Conservation (phyloP, 495 filamentous ascomycete species). For the Xylaria curta region DNA sequence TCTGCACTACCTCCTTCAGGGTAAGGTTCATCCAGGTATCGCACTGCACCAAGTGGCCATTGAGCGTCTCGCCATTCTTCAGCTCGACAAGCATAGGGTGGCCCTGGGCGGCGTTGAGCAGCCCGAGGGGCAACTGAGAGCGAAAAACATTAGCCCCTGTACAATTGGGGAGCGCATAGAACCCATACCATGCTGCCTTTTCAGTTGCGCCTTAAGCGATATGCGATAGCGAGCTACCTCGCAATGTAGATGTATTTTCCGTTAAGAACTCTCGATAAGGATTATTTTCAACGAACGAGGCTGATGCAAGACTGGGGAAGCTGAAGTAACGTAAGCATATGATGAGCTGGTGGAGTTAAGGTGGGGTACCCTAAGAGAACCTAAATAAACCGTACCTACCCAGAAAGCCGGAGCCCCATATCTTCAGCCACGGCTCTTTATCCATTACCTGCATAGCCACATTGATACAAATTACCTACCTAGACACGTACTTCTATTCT, state of each 20-base stretch:
- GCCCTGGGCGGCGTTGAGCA: conserved; percentile 94
- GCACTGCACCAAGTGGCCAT: conserved; percentile 93
- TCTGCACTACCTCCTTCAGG: conserved; percentile 96
- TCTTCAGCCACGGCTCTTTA: background rate
- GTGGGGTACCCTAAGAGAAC: background rate
- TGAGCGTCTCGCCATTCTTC: conserved; percentile 97
- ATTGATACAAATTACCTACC: too few species aligned
- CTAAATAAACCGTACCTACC: background rate
- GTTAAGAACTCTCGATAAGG: background rate
- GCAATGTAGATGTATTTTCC: conserved; percentile 14
- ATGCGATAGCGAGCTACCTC: conserved; percentile 10
- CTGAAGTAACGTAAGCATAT: background rate
- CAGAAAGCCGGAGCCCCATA: background rate
- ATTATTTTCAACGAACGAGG: conserved; percentile 7
- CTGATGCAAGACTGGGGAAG: conserved; percentile 9
- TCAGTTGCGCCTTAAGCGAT: conserved; percentile 17
- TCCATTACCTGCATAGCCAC: background rate
- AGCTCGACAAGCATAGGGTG: conserved; percentile 99
- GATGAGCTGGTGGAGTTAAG: background rate
- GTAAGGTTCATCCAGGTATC: conserved; percentile 99
- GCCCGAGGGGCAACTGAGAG: conserved; percentile 82
- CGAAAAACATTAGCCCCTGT: conserved; percentile 28
- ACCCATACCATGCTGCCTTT: conserved; percentile 25
- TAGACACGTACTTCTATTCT: too few species aligned
- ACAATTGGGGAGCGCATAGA: background rate